Evolutionary conservation across 371 early-diverging fungal genomes (phyloP).

Genomic region (Mucor irregularis): DNA sequence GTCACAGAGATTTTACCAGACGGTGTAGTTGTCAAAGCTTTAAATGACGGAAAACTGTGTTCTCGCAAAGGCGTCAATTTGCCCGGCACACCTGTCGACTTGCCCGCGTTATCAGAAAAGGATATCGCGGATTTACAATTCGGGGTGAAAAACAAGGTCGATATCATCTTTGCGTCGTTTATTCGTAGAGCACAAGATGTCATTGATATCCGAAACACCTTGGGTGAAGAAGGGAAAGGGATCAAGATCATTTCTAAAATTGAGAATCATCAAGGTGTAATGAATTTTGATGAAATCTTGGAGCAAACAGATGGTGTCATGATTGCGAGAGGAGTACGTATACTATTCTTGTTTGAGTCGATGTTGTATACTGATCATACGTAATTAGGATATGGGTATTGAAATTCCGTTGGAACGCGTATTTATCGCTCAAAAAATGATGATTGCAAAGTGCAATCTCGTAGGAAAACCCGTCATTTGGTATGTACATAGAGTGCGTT

Average conservation of each 20-base stretch:
- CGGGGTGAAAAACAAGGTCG: conserved; percentile 93
- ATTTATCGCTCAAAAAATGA: conserved; percentile 96
- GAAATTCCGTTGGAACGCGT: conserved; percentile 94
- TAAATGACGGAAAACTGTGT: conserved; percentile 75
- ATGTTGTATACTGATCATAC: neutral
- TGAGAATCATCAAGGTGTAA: conserved; percentile 94
- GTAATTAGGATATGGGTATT: conserved; percentile 84
- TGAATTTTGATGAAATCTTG: conserved; percentile 97
- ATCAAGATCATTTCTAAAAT: conserved; percentile 97
- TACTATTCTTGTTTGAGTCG: neutral
- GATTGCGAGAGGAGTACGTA: conserved; percentile 90
- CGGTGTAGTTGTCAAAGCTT: conserved; percentile 57
- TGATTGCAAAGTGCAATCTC: conserved; percentile 91
- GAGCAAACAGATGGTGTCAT: conserved; percentile 95
- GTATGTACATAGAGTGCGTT: conserved; percentile 35
- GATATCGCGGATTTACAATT: conserved; percentile 91
- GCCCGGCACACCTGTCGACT: conserved; percentile 81
- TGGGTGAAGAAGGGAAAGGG: conserved; percentile 74
- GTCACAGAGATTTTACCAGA: conserved; percentile 47
- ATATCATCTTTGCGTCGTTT: conserved; percentile 97
- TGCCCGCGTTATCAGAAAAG: conserved; percentile 93
- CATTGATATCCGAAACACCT: conserved; percentile 71
- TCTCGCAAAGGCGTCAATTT: conserved; percentile 89
- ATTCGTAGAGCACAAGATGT: conserved; percentile 91
- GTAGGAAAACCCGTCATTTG: conserved; percentile 96